Conservation (phyloP, 2,329 filamentous ascomycete genomes). For the Trichoderma simmonsii region DNA sequence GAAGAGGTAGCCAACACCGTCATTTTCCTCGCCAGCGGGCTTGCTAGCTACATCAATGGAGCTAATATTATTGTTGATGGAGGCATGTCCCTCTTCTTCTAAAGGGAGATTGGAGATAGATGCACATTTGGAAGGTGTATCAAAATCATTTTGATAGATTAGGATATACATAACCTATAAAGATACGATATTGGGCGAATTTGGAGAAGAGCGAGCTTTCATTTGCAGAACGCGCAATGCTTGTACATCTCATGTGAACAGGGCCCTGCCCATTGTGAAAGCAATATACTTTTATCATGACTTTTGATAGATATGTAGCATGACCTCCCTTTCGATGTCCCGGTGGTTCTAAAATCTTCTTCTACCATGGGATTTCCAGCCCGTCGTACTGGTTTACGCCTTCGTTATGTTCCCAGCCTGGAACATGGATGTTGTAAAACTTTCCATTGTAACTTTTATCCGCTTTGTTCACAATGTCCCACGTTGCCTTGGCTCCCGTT, state of each 20-base stretch:
- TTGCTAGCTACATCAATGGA: constrained; percentile 25
- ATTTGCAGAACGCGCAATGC: background rate
- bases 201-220: background rate
- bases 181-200: background rate
- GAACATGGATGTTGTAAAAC: background rate
- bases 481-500: background rate
- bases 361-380: background rate
- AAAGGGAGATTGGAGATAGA: background rate
- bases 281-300: background rate
- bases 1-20: constrained; percentile 27
- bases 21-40: constrained; percentile 25
- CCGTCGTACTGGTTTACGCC: background rate
- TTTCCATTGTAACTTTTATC: background rate
- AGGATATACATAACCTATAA: background rate
- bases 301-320: background rate
- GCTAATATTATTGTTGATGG: constrained; percentile 27
- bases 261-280: background rate
- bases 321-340: background rate
- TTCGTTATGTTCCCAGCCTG: background rate
- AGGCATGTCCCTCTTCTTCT: constrained; percentile 9
- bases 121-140: too few relatives aligned
- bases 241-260: background rate
- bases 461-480: background rate
- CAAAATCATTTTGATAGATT: background rate
- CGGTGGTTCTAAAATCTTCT: too few relatives aligned